phyloP scores from a whole-genome alignment of 352 stramenopile species.

The Phytophthora parvispora region DNA sequence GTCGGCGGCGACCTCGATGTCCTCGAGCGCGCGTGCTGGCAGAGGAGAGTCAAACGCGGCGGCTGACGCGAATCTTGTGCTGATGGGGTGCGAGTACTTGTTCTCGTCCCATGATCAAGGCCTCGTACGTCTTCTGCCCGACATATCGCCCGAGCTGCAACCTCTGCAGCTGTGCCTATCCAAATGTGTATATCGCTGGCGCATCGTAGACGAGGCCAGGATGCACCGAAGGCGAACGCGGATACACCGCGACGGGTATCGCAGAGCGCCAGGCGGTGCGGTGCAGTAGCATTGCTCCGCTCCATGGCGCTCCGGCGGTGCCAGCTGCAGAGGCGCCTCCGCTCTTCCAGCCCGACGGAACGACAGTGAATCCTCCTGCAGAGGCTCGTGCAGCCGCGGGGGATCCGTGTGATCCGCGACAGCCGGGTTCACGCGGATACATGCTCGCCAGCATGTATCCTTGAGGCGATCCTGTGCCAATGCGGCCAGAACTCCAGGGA shows the following conservation, averaged over 20 bases:
- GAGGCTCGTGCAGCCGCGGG: constrained; percentile 12
- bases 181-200: constrained; percentile 26
- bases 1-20: not conserved
- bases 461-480: constrained; percentile 33
- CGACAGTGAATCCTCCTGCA: constrained; percentile 20
- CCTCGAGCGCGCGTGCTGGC: constrained; percentile 11
- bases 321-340: not conserved
- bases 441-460: constrained; percentile 25
- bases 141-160: constrained; percentile 7
- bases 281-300: constrained; percentile 2
- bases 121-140: constrained; percentile 3
- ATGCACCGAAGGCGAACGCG: constrained; percentile 17
- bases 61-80: too few species aligned
- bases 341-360: constrained; percentile 1
- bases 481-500: too few species aligned
- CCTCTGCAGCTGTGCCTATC: constrained; percentile 5
- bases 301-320: not conserved
- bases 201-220: constrained; percentile 23
- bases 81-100: too few species aligned
- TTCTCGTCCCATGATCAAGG: not conserved
- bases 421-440: constrained; percentile 33
- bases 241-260: constrained; percentile 18
- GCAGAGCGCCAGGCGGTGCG: not conserved
- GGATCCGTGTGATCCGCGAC: constrained; percentile 11
- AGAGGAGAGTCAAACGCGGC: constrained; percentile 15